These are phyloP conservation scores for Hymenoscyphus repandus DNA, from an alignment of 2,329 filamentous ascomycete species.

Conservation along the genomic window DNA sequence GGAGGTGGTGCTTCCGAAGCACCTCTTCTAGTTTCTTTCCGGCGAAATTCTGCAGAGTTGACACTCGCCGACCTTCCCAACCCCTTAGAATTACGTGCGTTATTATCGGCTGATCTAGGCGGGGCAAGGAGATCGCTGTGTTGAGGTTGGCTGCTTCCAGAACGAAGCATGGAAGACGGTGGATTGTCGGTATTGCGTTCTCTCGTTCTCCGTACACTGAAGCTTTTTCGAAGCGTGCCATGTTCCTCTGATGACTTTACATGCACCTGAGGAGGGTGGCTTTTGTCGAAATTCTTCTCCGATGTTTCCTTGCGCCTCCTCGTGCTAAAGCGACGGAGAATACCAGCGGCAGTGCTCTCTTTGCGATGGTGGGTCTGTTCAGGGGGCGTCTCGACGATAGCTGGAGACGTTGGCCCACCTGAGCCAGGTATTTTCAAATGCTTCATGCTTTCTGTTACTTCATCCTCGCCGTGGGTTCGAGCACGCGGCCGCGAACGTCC, in stretches of 20 bases:
- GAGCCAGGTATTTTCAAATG: constrained; percentile 52
- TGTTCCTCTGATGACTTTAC: constrained; percentile 74
- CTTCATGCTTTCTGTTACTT: constrained; percentile 69
- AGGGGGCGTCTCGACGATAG: constrained; percentile 50
- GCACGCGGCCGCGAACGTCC: constrained; percentile 79
- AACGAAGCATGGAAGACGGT: constrained; percentile 44
- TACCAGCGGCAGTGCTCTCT: constrained; percentile 78
- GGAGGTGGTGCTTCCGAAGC: constrained; percentile 47
- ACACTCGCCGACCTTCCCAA: constrained; percentile 87
- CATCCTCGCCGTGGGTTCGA: constrained; percentile 91
- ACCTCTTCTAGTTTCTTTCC: constrained; percentile 53
- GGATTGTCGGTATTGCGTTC: constrained; percentile 43
- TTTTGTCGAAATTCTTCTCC: constrained; percentile 45
- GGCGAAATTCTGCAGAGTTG: constrained; percentile 76
- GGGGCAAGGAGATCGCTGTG: constrained; percentile 76
- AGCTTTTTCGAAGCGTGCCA: constrained; percentile 72
- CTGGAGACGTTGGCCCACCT: constrained; percentile 40
- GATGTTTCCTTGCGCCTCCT: constrained; percentile 66
- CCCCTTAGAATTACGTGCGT: constrained; percentile 58
- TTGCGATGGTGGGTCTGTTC: constrained; percentile 63
- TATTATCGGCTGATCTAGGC: constrained; percentile 56
- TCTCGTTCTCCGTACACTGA: constrained; percentile 67
- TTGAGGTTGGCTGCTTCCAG: constrained; percentile 61
- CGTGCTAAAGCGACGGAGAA: constrained; percentile 88
- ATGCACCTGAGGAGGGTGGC: constrained; percentile 67